Base-by-base conservation (phyloP, 495 filamentous ascomycete genomes). In the Penicillium verhagenii region DNA sequence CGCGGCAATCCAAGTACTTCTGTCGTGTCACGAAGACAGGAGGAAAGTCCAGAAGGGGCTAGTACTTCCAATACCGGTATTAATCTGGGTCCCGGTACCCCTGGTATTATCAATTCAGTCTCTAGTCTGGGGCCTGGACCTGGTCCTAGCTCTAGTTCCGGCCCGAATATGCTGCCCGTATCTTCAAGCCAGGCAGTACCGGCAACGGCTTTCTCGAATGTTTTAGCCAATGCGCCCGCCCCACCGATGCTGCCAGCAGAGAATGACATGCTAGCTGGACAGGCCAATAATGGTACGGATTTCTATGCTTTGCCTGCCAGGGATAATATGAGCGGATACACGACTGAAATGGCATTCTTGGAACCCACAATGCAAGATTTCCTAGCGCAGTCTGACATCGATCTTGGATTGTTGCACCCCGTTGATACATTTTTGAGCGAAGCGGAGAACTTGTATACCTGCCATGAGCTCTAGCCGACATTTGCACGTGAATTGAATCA, bases 311-410 rank as follows among this genome's bases (percentile, higher is more conserved):
- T 59, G 18, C 55, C 64, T 2, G 29, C 45, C 8, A 28, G 56
- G 19, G 60, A 64, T 29, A 53, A 52, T 0, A 43, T 58, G 1
- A 56, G 51, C 16, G 72, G 72, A 37, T 74, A 74, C 50, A 75
- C 72, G 26, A 75, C 73, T 0, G 72, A 71, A 29, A 76, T 76
- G 73, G 65, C 73, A 19, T 76, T 76, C 38, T 49, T 76, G 48
- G 72, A 76, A 48, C 73, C 73, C 31, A 76, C 72, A 6, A 76
- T 76, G 73, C 72, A 76, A 55, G 69, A 75, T 37, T 76, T 76
- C 23, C 57, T 76, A 1, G 73, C 73, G 25, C 73, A 76, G 64
- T 72, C 71, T 18, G 69, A 76, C 62, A 67, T 76, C 18, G 72
- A 74, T 56, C 40, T 76, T 38, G 72, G 73, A 3, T 47, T 73